Evolutionary conservation across 2,329 filamentous ascomycete species (phyloP).

Genomic region (Lecanicillium sp.): DNA sequence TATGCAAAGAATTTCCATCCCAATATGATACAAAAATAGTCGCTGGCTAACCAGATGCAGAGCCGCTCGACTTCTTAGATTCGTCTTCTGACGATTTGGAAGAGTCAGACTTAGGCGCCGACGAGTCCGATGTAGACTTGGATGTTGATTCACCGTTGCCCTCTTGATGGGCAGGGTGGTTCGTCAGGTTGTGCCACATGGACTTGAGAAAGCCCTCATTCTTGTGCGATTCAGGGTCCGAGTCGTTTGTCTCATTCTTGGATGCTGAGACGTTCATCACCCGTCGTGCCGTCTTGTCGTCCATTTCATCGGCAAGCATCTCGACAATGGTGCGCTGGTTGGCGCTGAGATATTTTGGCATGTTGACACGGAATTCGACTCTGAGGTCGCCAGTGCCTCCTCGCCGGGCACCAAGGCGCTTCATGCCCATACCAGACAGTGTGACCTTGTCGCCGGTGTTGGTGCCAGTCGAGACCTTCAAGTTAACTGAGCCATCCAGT

Average conservation of each 20-base stretch:
- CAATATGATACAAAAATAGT: too few relatives aligned
- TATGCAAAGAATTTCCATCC: too few relatives aligned
- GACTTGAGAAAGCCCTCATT: constrained; percentile 88
- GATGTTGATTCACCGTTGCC: constrained; percentile 19
- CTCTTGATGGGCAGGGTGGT: constrained; percentile 52
- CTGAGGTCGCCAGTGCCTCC: constrained; percentile 70
- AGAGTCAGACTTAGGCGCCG: constrained; percentile 16
- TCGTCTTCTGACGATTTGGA: not conserved
- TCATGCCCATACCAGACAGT: constrained; percentile 88
- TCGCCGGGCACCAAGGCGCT: constrained; percentile 62
- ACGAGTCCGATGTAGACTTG: constrained; percentile 5
- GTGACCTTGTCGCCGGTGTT: constrained; percentile 89
- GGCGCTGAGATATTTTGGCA: constrained; percentile 87
- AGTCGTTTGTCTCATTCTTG: constrained; percentile 11
- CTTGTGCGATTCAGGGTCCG: constrained; percentile 48
- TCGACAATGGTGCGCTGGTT: constrained; percentile 92
- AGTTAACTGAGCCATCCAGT: constrained; percentile 79
- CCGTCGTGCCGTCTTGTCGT: constrained; percentile 81
- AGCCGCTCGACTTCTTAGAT: too few relatives aligned
- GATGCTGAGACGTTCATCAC: constrained; percentile 67
- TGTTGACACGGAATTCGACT: constrained; percentile 89
- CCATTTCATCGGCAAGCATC: constrained; percentile 94
- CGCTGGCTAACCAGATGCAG: too few relatives aligned
- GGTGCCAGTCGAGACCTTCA: constrained; percentile 86
- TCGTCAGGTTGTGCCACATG: constrained; percentile 88